Conservation (phyloP, 1,139 yeast genomes). For the Casaregolazyma lundiana region DNA sequence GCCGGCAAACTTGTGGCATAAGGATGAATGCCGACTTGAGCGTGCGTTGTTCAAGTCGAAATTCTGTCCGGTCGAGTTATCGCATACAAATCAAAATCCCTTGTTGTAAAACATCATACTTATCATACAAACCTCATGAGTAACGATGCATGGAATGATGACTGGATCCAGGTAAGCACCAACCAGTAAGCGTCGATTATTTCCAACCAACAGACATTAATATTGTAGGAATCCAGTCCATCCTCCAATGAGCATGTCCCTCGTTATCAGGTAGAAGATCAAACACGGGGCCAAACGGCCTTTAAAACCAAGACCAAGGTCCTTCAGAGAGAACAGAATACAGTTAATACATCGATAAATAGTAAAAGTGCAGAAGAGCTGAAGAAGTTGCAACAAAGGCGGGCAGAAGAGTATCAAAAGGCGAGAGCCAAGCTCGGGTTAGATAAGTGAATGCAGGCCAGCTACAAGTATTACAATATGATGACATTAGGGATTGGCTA, state of each 20-base stretch:
- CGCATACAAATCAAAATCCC: no score
- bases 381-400: neutral
- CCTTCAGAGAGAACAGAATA: conserved; percentile 14
- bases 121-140: conserved; percentile 5
- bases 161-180: conserved; percentile 12
- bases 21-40: no score
- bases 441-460: neutral
- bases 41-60: no score
- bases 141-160: conserved; percentile 15
- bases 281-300: conserved; percentile 9
- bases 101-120: neutral
- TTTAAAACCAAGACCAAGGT: conserved; percentile 18
- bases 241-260: neutral
- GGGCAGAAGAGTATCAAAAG: conserved; percentile 6
- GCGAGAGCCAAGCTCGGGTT: conserved; percentile 3
- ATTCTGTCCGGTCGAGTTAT: no score
- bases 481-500: no score
- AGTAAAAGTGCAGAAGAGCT: conserved; percentile 3
- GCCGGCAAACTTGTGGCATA: no score
- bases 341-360: neutral
- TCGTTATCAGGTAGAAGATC: conserved; percentile 10
- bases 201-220: neutral
- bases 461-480: no score
- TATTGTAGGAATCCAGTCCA: neutral
- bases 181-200: neutral